Conservation (phyloP, 192 early-diverging fungal genomes). For the Phycomyces blakesleeanus region DNA sequence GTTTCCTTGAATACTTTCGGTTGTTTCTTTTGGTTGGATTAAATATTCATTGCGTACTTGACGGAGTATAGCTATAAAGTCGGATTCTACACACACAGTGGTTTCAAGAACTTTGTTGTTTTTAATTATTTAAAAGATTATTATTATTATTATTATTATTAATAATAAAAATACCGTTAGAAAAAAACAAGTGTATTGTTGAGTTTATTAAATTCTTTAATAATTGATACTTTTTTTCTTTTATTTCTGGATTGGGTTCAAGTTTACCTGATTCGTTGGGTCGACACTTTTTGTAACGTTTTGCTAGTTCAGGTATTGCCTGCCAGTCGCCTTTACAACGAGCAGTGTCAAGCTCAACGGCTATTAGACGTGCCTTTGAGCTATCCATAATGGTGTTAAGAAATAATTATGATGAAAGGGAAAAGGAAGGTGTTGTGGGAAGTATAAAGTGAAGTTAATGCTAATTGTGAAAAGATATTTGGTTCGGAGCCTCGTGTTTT, state of each 20-base stretch:
- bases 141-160: no score
- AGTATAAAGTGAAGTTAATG: background rate
- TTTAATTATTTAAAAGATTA: no score
- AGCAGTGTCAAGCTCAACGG: conserved; percentile 3
- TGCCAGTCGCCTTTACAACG: conserved; percentile 26
- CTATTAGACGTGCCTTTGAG: conserved; percentile 3
- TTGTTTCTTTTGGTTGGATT: no score
- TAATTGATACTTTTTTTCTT: no score
- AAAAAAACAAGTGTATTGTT: no score
- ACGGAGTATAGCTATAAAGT: conserved; percentile 5
- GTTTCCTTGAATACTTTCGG: no score
- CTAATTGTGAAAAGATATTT: conserved; percentile 4
- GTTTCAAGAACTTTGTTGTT: conserved; percentile 7
- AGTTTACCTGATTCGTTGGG: conserved; percentile 47
- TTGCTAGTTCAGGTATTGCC: conserved; percentile 41
- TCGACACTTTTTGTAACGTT: conserved; percentile 52
- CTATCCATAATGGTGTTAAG: background rate
- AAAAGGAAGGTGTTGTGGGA: background rate
- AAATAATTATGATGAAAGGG: background rate
- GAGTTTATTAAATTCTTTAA: no score
- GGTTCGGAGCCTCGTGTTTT: background rate
- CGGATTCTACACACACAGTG: conserved; percentile 12
- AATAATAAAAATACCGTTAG: no score
- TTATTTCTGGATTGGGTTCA: no score
- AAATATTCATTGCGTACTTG: background rate